phyloP scores from a whole-genome alignment of 1,284 basidiomycete species.

The Hortiboletus rubellus region DNA sequence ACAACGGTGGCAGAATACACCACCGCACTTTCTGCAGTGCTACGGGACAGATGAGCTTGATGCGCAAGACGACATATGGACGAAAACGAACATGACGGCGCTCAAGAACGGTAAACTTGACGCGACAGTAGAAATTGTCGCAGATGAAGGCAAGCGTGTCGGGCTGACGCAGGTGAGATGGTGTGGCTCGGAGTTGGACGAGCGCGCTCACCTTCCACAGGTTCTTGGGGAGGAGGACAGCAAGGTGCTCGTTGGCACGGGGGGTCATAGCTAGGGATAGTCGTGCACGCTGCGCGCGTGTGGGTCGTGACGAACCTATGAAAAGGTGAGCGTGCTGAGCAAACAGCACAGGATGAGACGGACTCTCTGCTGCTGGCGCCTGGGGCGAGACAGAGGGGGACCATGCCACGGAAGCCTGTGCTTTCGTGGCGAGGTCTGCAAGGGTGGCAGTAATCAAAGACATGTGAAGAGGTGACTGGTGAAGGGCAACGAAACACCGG shows the following conservation, averaged over 20 bases:
- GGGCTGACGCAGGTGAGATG: conserved; percentile 41
- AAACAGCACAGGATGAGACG: not conserved
- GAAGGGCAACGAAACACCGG: conserved; percentile 7
- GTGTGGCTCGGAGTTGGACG: not conserved
- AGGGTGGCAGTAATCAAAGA: conserved; percentile 29
- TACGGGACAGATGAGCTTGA: conserved; percentile 31
- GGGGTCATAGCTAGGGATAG: conserved; percentile 17
- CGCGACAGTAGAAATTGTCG: conserved; percentile 69
- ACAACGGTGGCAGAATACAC: conserved; percentile 67
- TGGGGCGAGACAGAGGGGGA: not conserved
- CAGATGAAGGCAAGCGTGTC: conserved; percentile 61
- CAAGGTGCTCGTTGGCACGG: conserved; percentile 69
- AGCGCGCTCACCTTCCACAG: conserved; percentile 65
- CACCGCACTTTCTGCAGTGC: conserved; percentile 81
- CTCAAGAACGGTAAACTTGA: conserved; percentile 63
- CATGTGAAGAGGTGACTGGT: conserved; percentile 23
- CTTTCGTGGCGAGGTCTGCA: conserved; percentile 29
- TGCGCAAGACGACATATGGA: conserved; percentile 9
- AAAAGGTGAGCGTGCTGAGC: not conserved
- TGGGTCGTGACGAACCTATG: conserved; percentile 26
- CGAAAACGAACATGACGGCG: conserved; percentile 62
- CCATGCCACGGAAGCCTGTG: conserved; percentile 23
- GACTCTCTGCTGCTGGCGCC: conserved; percentile 22
- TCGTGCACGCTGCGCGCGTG: conserved; percentile 17
- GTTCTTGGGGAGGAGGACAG: conserved; percentile 63